phyloP scores from a whole-genome alignment of 352 stramenopile species.

The Peronosclerospora sorghi region DNA sequence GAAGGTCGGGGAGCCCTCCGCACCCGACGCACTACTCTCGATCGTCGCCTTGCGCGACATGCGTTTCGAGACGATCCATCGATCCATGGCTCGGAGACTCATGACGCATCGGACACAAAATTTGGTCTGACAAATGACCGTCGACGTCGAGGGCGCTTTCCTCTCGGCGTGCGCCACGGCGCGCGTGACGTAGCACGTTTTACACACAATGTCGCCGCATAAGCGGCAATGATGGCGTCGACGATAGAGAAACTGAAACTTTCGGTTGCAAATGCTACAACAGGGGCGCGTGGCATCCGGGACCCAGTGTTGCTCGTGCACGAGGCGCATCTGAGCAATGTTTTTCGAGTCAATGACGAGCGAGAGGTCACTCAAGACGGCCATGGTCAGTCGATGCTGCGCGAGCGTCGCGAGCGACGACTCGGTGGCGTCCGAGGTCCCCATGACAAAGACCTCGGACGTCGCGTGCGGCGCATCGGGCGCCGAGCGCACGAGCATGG shows the following conservation, averaged over 20 bases:
- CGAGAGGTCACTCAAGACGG: constrained; percentile 39
- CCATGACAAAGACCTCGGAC: constrained; percentile 39
- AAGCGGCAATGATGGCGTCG: constrained; percentile 39
- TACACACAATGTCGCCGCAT: constrained; percentile 41
- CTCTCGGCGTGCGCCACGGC: constrained; percentile 12
- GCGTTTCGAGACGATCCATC: constrained; percentile 1
- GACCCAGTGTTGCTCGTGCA: constrained; percentile 24
- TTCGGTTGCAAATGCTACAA: constrained; percentile 23
- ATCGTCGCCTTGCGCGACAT: too few relatives aligned
- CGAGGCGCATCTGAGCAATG: constrained; percentile 27
- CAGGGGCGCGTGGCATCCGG: constrained; percentile 19
- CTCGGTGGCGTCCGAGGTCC: constrained; percentile 19
- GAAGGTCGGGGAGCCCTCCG: too few relatives aligned
- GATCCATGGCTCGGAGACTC: constrained; percentile 29
- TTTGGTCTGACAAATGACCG: constrained; percentile 30
- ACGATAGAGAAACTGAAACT: constrained; percentile 23
- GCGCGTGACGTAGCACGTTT: constrained; percentile 35
- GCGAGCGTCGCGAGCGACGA: constrained; percentile 28
- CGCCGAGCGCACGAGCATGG: constrained; percentile 28
- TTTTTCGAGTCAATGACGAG: constrained; percentile 44
- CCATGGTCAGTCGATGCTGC: constrained; percentile 35
- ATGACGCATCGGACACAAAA: constrained; percentile 50
- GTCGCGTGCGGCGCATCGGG: constrained; percentile 17
- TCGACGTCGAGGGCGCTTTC: not conserved
- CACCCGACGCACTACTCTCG: too few relatives aligned